Conservation (phyloP, 306 rosid species). For the Bauhinia variegata region DNA sequence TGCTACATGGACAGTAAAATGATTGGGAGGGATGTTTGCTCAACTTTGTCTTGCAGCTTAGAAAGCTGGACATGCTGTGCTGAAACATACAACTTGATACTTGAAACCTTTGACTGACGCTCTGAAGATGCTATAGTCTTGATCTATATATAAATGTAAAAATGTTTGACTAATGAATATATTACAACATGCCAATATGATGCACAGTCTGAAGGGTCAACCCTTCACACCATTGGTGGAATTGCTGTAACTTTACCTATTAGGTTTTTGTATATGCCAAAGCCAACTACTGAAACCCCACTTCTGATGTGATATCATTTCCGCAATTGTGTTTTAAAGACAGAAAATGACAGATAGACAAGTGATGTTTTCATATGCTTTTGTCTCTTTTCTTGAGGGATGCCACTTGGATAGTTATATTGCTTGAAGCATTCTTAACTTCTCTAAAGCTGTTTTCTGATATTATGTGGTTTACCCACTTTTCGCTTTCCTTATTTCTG, state of each 20-base stretch:
- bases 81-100: too few species aligned
- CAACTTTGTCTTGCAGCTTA: too few species aligned
- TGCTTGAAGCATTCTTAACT: conserved; percentile 6
- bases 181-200: neutral
- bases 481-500: conserved; percentile 26
- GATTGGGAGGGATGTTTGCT: conserved; percentile 4
- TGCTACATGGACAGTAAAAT: conserved; percentile 1
- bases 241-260: neutral
- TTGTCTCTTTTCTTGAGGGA: conserved; percentile 19
- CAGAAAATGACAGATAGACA: conserved; percentile 4
- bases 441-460: conserved; percentile 20
- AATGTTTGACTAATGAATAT: neutral
- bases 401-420: neutral
- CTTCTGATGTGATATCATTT: neutral
- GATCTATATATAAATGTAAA: neutral
- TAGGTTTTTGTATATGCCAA: neutral
- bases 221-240: neutral
- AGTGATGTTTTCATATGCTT: conserved; percentile 10
- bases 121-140: too few species aligned
- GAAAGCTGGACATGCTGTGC: too few species aligned
- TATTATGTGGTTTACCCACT: conserved; percentile 19
- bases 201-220: neutral
- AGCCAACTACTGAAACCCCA: neutral
- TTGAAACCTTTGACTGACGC: too few species aligned
- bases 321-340: neutral